Base-by-base conservation (phyloP, 768 basidiomycete genomes). In the Suillus weaverae region DNA sequence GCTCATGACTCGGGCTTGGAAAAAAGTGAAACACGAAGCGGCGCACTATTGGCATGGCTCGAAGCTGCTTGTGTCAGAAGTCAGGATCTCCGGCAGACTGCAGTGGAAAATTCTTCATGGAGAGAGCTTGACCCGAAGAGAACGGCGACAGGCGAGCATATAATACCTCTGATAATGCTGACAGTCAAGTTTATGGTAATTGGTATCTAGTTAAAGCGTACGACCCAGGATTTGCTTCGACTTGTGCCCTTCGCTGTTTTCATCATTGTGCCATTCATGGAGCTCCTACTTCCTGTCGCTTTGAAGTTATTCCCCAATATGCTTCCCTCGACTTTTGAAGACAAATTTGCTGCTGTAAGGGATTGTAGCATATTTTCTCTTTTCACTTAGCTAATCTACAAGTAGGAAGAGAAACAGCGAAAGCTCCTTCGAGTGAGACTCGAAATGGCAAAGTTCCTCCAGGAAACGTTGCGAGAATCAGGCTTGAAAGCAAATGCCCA, bases 381-480 rank as follows among this genome's bases (percentile, higher is more conserved):
- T 41, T 2, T 32, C 30, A 6, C 39, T 63, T 62, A 14, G 9
- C 64, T 51, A 61, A 55, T 30, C 9, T 4, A 30, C 35, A 41
- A 30, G n/a, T 70, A 97, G 94, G 94, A 97, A 77, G 97, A 99
- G 79, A 99, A 99, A 76, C 87, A 97, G 72, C 89, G 97, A 70
- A 99, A 98, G 74, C 84, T 98, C 4, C 89, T 99, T 53, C 89
- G 95, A 64, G 94, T 97, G 33, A 86, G 97, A 64, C 83, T 99
- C 41, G 96, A 97, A 76, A 99, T 98, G 97, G 97, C 97, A 71
- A 99, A 99, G 74, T 99, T 99, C 83, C 83, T 99, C 32, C 97
- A 98, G 71, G 97, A 99, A 77, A 99, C 97, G 0, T 85, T 99
- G 53, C 88, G 94, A 44, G 97, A 98, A 79, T 94, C 92, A 2